Base-by-base conservation (phyloP, 2,329 filamentous ascomycete species). In the Didymella keratinophila region DNA sequence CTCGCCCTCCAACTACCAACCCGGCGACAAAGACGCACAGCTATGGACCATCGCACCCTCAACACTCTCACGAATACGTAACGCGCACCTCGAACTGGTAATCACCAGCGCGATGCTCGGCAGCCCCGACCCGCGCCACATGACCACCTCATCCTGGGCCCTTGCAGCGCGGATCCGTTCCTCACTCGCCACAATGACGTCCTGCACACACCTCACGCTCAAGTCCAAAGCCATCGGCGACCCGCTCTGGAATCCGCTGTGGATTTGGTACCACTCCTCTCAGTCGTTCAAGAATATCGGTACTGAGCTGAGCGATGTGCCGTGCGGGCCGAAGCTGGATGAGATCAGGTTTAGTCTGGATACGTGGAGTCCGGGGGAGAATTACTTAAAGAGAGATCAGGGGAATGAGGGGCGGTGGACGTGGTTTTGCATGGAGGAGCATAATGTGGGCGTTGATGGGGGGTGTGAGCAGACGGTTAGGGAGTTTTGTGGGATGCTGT, bases 201-300 rank as follows among this genome's bases (percentile, higher is more conserved):
- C 62, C 16, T 64, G 70, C 36, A 56, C 60, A 20, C 56, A 62
- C 27, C 63, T 72, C 50, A 67, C 71, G 18, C 63, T 74, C 56
- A 56, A 73, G 32, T 71, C 75, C 36, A 74, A 72, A 54, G 75
- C 76, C 23, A 68, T 76, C 18, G 72, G 73, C 2, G 73, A 78
- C 46, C 73, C 73, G 7, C 66, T 78, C 11, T 78, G 76, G 76
- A 78, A 78, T 41, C 76, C 76, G 9, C 65, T 77, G 1, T 77
- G 74, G 74, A 71, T 77, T 27, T 78, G 76, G 76, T 77, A 71
- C 56, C 73, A 77, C 27, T 68, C 74, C 1, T 65, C 65, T 2
- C 71, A 74, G 46, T 66, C 67, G 0, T 76, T 78, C 60, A 75
- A 74, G 58, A 52, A 62, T 9, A 71, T 75, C 58, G 74, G 72